Evolutionary conservation across 305 asterid species (phyloP).

Genomic region (Euphrasia arctica): DNA sequence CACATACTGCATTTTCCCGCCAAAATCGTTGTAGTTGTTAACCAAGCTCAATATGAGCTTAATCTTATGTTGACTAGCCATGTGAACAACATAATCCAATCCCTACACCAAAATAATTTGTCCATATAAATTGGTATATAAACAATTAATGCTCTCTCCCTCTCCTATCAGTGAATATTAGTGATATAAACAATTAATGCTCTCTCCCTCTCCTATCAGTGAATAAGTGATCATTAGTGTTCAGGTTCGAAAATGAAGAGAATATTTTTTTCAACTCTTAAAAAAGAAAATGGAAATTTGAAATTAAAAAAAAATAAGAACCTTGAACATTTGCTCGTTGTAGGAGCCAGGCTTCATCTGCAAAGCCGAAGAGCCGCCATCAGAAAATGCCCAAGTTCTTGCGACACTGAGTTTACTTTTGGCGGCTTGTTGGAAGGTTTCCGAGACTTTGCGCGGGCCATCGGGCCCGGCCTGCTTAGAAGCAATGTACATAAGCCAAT

Average conservation of each 20-base stretch:
- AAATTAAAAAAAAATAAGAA: no score
- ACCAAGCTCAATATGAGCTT: constrained; percentile 72
- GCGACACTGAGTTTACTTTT: constrained; percentile 70
- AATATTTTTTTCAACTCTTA: no score
- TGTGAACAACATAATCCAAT: constrained; percentile 84
- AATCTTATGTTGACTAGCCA: constrained; percentile 71
- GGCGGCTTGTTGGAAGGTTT: constrained; percentile 67
- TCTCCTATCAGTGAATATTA: no score
- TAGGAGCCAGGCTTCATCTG: constrained; percentile 72
- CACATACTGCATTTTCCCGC: constrained; percentile 84
- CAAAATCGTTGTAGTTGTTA: constrained; percentile 79
- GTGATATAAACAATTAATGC: no score
- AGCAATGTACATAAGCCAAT: constrained; percentile 84
- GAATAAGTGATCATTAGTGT: no score
- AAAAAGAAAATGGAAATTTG: not conserved
- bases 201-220: no score
- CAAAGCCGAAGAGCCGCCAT: constrained; percentile 68
- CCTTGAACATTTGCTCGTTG: constrained; percentile 71
- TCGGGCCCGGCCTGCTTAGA: constrained; percentile 53
- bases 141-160: no score
- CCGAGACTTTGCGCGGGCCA: constrained; percentile 51
- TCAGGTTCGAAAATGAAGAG: no score
- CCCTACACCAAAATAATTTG: constrained; percentile 50
- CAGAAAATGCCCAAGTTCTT: constrained; percentile 91
- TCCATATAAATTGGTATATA: no score